phyloP scores from a whole-genome alignment of 129 eudicot species.

The Arctium lappa region DNA sequence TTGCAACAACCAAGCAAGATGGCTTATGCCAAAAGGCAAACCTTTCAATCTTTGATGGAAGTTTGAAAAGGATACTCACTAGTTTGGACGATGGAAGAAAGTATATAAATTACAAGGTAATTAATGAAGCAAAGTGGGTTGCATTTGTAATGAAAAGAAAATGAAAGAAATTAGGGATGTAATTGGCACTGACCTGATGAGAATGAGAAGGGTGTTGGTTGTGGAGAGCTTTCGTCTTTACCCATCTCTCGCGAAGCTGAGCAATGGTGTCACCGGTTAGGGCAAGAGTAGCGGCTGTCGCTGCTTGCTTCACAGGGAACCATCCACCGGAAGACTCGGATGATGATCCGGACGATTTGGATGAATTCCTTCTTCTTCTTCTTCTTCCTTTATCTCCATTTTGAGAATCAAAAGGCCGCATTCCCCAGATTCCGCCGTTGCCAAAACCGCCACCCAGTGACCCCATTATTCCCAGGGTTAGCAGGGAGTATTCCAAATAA shows the following conservation, averaged over 20 bases:
- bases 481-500: not conserved
- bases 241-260: slow-evolving; percentile 65
- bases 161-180: too few relatives aligned
- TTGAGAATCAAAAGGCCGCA: slow-evolving; percentile 43
- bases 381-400: slow-evolving; percentile 11
- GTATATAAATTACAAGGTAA: too few relatives aligned
- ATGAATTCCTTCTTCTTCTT: slow-evolving; percentile 22
- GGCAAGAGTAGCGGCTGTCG: slow-evolving; percentile 73
- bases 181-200: slow-evolving; percentile 36
- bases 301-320: slow-evolving; percentile 75
- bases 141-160: too few relatives aligned
- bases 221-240: slow-evolving; percentile 28
- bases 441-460: slow-evolving; percentile 42
- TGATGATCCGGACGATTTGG: slow-evolving; percentile 40
- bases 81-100: too few relatives aligned
- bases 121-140: too few relatives aligned
- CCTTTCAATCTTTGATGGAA: too few relatives aligned
- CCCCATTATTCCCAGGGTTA: slow-evolving; percentile 32
- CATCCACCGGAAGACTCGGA: slow-evolving; percentile 32
- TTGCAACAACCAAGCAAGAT: too few relatives aligned
- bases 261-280: slow-evolving; percentile 92
- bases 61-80: too few relatives aligned
- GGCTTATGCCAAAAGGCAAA: too few relatives aligned
- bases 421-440: slow-evolving; percentile 58
- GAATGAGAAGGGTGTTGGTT: slow-evolving; percentile 23